Percentiles rank a stretch among this genome's conserved stretches.
Evolutionary conservation across 805 yeast species (phyloP).

Genomic region (Teunomyces lycoperdinae): DNA sequence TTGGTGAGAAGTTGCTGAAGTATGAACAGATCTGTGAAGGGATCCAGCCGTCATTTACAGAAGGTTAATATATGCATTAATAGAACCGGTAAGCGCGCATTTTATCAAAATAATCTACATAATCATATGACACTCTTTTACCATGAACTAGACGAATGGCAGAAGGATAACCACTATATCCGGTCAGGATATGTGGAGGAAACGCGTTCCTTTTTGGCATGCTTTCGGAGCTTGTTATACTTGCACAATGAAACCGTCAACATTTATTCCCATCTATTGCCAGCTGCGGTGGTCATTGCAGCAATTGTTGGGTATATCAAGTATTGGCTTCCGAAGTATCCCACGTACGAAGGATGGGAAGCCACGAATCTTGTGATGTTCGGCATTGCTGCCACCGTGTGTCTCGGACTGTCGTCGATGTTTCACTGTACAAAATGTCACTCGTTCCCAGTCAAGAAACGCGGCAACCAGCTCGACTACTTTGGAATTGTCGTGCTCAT

Average conservation of each 20-base stretch:
- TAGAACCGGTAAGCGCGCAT: constrained; percentile 1
- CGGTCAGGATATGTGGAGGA: constrained; percentile 61
- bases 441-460: constrained; percentile 48
- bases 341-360: constrained; percentile 38
- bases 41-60: constrained; percentile 55
- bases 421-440: constrained; percentile 71
- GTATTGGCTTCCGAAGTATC: constrained; percentile 23
- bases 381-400: constrained; percentile 54
- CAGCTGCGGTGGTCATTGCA: constrained; percentile 33
- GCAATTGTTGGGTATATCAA: constrained; percentile 22
- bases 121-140: constrained; percentile 25
- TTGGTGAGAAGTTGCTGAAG: constrained; percentile 35
- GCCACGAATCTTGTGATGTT: constrained; percentile 51
- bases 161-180: constrained; percentile 68
- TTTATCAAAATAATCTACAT: neutral
- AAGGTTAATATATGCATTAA: neutral
- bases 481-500: constrained; percentile 71
- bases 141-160: constrained; percentile 70
- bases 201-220: constrained; percentile 45
- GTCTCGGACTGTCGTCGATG: constrained; percentile 61
- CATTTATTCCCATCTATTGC: constrained; percentile 63
- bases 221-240: constrained; percentile 49
- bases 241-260: constrained; percentile 73
- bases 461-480: constrained; percentile 72
- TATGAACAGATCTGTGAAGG: constrained; percentile 53